Base-by-base conservation (phyloP, 805 yeast species). In the Candida rishiriensis region DNA sequence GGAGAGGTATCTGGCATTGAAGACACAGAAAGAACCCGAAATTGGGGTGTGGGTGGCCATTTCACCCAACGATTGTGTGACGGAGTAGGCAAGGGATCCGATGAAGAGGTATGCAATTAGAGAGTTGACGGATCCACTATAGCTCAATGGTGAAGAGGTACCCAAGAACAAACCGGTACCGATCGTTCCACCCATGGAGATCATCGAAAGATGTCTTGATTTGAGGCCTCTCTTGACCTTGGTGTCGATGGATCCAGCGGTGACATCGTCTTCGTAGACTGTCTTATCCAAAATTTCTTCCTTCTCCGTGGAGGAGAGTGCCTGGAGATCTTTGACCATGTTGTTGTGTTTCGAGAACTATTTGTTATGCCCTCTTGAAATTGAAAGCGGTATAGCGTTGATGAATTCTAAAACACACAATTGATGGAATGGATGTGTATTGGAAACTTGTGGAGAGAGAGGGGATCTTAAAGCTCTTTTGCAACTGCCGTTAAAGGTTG, bases 11-110 rank as follows among this genome's bases (percentile, higher is more conserved):
- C 85, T 69, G 11, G 83, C 70, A n/a, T 82, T 73, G 59, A 83
- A 84, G 38, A 81, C 85, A 29, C 85, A 76, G 64, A 83, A 82
- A 0, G 88, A 81, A 43, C 81, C 81, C 1, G 80, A 71, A 35
- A 81, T 76, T 9, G 90, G 90, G 14, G 84, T 79, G 51, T 74
- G 81, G 10, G 89, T 83, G 40, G 89, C 88, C 90, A 85, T 82
- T 63, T 85, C 91, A 56, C 89, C 90, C 44, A 85, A 66, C 3
- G 84, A 75, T 59, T 83, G 89, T 16, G 86, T 79, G 41, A 84
- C 85, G 12, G 77, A 73, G 55, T 70, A 81, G 0, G 81, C 87
- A 38, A 85, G 57, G 1, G 83, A 61, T 32, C 84, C 87, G 73
- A 83, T 81, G 61, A 81, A 81, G 14, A 79, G 39, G 54, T 79